phyloP scores from a whole-genome alignment of 495 filamentous ascomycete genomes.

The Aspergillus asperescens region DNA sequence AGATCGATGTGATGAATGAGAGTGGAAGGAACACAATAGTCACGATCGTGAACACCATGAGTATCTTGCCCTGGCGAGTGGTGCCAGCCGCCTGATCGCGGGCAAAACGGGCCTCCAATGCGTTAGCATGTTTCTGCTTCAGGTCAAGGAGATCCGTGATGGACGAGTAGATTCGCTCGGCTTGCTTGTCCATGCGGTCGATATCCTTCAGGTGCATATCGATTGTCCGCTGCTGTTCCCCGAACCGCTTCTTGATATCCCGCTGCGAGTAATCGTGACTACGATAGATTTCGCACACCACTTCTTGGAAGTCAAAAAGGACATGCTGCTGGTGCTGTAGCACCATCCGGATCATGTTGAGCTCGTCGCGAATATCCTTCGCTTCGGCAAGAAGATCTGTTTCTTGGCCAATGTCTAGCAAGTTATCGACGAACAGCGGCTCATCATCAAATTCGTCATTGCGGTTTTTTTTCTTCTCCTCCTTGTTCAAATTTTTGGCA shows the following conservation, averaged over 20 bases:
- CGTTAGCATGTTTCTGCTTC: constrained; percentile 67
- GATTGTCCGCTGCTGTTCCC: constrained; percentile 56
- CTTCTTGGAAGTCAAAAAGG: constrained; percentile 50
- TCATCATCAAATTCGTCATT: constrained; percentile 23
- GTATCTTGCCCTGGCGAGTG: constrained; percentile 62
- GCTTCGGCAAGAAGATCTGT: constrained; percentile 60
- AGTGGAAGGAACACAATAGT: constrained; percentile 65
- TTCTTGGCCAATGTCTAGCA: constrained; percentile 64
- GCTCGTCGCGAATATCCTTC: constrained; percentile 68
- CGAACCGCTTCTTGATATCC: constrained; percentile 54
- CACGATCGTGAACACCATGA: constrained; percentile 72
- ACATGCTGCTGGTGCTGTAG: constrained; percentile 55
- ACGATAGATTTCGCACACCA: constrained; percentile 47
- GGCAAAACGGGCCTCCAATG: constrained; percentile 63
- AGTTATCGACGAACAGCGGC: constrained; percentile 55
- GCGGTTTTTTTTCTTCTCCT: constrained; percentile 12
- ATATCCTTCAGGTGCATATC: constrained; percentile 61
- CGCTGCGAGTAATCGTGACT: constrained; percentile 38
- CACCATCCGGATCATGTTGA: constrained; percentile 64
- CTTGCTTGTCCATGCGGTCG: constrained; percentile 63
- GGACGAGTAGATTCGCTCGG: constrained; percentile 56
- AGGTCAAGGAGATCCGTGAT: constrained; percentile 59
- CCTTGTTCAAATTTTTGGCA: constrained; percentile 15
- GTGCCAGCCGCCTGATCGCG: constrained; percentile 62
- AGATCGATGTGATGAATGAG: constrained; percentile 62